Conservation (phyloP, 2,329 filamentous ascomycete species). For the Cercospora sp. region DNA sequence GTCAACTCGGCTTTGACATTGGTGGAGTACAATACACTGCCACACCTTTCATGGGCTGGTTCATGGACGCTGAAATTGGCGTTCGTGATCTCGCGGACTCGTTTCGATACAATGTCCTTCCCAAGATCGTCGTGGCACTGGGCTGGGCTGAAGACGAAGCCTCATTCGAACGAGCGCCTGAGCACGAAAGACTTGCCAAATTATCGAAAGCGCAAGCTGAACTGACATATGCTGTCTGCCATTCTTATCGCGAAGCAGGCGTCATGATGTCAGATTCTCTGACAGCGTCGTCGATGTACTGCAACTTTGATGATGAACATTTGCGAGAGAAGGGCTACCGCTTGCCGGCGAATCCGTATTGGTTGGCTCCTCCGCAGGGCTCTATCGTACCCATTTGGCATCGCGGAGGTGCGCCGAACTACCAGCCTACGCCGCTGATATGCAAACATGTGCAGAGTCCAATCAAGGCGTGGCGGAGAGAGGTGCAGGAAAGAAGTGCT, state of each 20-base stretch:
- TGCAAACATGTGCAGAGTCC: constrained; percentile 13
- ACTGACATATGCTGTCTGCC: constrained; percentile 14
- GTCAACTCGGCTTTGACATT: constrained; percentile 17
- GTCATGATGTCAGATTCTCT: constrained; percentile 16
- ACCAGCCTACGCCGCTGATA: constrained; percentile 13
- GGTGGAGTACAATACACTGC: constrained; percentile 20
- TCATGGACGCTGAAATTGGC: constrained; percentile 21
- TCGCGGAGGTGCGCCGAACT: constrained; percentile 15
- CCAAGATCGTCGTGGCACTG: constrained; percentile 7
- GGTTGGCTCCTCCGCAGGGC: constrained; percentile 14
- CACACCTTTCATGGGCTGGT: constrained; percentile 21
- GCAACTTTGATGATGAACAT: constrained; percentile 16
- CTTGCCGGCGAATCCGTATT: constrained; percentile 15
- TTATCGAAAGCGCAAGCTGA: constrained; percentile 14
- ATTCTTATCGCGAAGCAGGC: constrained; percentile 6
- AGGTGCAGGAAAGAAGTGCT: background rate
- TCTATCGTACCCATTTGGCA: constrained; percentile 18
- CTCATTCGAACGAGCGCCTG: constrained; percentile 10
- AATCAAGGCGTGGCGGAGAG: constrained; percentile 12
- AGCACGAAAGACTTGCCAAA: constrained; percentile 10
- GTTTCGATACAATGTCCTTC: constrained; percentile 14
- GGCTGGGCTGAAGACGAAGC: constrained; percentile 4
- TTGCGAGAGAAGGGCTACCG: constrained; percentile 7
- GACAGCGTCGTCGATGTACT: constrained; percentile 14
- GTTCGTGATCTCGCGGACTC: constrained; percentile 13